Conservation (phyloP, 768 basidiomycete species). For the Lactarius sp. region DNA sequence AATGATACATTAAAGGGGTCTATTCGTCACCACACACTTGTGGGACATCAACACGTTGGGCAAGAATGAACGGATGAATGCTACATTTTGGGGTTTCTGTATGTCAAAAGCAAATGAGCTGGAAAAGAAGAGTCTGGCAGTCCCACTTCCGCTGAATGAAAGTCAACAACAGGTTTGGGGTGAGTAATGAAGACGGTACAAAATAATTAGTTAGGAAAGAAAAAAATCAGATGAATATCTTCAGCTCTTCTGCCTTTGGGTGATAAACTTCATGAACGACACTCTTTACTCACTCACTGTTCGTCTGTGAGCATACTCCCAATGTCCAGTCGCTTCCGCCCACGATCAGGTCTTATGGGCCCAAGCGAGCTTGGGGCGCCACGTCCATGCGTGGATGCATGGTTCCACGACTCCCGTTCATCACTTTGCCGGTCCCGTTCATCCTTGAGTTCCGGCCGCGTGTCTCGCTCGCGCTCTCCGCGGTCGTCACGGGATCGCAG, state of each 20-base stretch:
- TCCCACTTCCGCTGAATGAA: neutral
- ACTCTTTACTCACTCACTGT: neutral
- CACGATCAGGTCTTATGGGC: neutral
- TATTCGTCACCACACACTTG: neutral
- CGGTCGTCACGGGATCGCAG: slow-evolving; percentile 12
- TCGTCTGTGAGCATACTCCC: slow-evolving; percentile 18
- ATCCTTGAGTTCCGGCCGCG: slow-evolving; percentile 16
- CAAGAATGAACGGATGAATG: slow-evolving; percentile 4
- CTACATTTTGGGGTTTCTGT: slow-evolving; percentile 15
- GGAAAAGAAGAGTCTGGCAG: neutral
- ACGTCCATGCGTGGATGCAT: slow-evolving; percentile 3
- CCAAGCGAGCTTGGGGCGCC: neutral
- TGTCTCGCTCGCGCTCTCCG: slow-evolving; percentile 13
- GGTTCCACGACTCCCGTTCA: slow-evolving; percentile 12
- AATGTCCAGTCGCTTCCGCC: slow-evolving; percentile 19
- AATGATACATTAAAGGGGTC: slow-evolving; percentile 9
- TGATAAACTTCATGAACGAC: neutral
- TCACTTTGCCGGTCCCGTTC: slow-evolving; percentile 19
- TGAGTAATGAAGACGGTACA: neutral
- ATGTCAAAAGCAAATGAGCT: neutral
- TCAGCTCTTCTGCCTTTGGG: neutral
- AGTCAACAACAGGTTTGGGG: neutral
- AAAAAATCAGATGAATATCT: neutral
- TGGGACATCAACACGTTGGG: neutral
- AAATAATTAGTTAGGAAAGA: neutral